Evolutionary conservation across 2,329 filamentous ascomycete species (phyloP), one percentile per base, ranked within the genome.

Genomic region (Fusarium sp.): DNA sequence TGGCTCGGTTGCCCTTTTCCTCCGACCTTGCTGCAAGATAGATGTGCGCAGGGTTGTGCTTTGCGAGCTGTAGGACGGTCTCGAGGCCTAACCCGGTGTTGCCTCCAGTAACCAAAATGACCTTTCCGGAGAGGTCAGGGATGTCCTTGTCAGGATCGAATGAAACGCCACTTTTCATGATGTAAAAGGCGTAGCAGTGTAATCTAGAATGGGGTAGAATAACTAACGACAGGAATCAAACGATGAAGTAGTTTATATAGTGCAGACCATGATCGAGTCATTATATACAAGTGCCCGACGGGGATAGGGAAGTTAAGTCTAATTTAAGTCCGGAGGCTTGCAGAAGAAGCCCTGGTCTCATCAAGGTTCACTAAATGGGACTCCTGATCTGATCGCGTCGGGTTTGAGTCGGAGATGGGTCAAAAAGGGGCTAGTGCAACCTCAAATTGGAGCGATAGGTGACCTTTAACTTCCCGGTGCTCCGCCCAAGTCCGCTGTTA

Each of bases 81-180:
- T 74, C 58, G 22, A 62, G 62, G 1, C 71, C 67, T 5, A 72
- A 38, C 12, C 95, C 95, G 80, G 94, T 88, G 50, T 94, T 94
- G 80, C 94, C 95, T 61, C 95, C 95, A 0, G 95, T 98, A n/a
- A 98, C 92, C 27, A 97, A 87, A 43, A 90, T 94, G 17, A 95
- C 93, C 80, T 91, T 92, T 65, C 91, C 93, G 81, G 95, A 91
- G 30, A 98, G 88, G 10, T 94, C 95, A 6, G 80, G 76, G 47
- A 88, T 86, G 70, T 87, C 86, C 14, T 60, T 68, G 4, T 71
- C 57, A 2, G 76, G 72, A 20, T 73, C 52, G 63, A 77, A 77
- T 4, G 33, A 38, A 17, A 37, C 12, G 11, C 32, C 27, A 10
- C 20, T 38, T 38, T 38, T 58, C 56, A 58, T 58, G 33, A 37